Evolutionary conservation across 1,139 yeast species (phyloP), one percentile per base, ranked within the genome.

Genomic region (Yamadazyma mexicana): DNA sequence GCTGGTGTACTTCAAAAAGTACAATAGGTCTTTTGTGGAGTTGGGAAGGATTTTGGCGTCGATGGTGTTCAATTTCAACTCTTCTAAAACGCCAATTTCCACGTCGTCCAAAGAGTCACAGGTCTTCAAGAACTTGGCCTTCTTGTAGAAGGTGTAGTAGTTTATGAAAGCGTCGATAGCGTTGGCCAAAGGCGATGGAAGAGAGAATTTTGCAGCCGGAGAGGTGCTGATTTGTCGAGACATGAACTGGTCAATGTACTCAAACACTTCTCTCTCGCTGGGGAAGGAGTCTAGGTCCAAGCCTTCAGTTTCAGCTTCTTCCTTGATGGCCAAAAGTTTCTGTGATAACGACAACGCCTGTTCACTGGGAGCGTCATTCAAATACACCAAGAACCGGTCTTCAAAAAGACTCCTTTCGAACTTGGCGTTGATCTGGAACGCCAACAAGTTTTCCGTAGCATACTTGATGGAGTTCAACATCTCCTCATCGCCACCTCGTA

Each of bases 321-420:
- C 53, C 15, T 40, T 30, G 29, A 49, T 55, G 22, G 48, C 34
- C 38, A 44, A 16, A 15, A 44, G 38, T 28, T 27, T 46, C 17
- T 37, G 32, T 4, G 47, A 33, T 5, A 45, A 25, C 2, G 16
- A 9, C 14, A 17, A 34, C 7, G 44, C 51, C 14, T 33, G 30
- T 4, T 48, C 50, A 33, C 43, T 38, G 2, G 49, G 49, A 5
- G 45, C 37, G 17, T 49, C 55, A 47, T 56, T 44, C 56, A 56
- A 28, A 25, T 34, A 48, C 15, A 34, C 35, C 17, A 78, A 79
- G n/a, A 69, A 58, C 47, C 82, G 86, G 55, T 89, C 96, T 37
- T 87, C 76, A 59, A 91, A 79, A 37, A 88, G 74, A 3, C 92
- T 80, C 17, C 85, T 83, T 56, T 94, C 99, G 43, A 89, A 75